These are phyloP conservation scores for Calonectria henricotiae DNA, from an alignment of 2,329 filamentous ascomycete genomes.

Conservation along the genomic window DNA sequence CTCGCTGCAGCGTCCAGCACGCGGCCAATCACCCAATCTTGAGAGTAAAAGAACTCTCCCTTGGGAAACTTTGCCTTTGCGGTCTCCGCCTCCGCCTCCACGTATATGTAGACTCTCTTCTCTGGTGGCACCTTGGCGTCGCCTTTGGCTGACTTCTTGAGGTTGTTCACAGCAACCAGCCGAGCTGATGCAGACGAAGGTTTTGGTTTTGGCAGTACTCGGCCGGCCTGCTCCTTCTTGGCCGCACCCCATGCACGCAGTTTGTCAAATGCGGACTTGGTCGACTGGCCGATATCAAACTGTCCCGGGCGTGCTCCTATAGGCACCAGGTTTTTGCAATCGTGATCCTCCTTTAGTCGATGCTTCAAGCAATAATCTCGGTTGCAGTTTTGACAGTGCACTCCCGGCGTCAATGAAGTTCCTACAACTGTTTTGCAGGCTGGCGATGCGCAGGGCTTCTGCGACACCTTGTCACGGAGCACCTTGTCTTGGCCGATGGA, in stretches of 20 bases:
- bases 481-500: conserved; percentile 71
- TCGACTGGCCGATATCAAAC: conserved; percentile 73
- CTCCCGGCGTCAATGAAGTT: conserved; percentile 77
- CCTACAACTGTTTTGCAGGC: conserved; percentile 81
- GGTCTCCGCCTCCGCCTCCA: conserved; percentile 92
- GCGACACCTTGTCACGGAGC: conserved; percentile 69
- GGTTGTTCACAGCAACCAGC: conserved; percentile 78
- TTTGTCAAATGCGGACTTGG: conserved; percentile 82
- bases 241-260: conserved; percentile 86
- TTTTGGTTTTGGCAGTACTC: conserved; percentile 75
- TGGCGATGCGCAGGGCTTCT: conserved; percentile 79
- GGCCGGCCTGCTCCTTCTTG: conserved; percentile 77
- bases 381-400: conserved; percentile 82
- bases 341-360: conserved; percentile 84
- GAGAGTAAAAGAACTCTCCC: conserved; percentile 85
- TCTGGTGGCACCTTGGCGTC: conserved; percentile 85
- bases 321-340: conserved; percentile 83
- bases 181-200: conserved; percentile 76
- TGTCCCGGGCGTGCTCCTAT: conserved; percentile 67
- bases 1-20: conserved; percentile 85
- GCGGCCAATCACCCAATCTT: conserved; percentile 91
- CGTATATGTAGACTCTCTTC: conserved; percentile 91
- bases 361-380: conserved; percentile 85
- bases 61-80: conserved; percentile 87
- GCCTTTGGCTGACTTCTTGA: conserved; percentile 93